Conservation (phyloP, 371 early-diverging fungal genomes). For the Entomophthora muscae region DNA sequence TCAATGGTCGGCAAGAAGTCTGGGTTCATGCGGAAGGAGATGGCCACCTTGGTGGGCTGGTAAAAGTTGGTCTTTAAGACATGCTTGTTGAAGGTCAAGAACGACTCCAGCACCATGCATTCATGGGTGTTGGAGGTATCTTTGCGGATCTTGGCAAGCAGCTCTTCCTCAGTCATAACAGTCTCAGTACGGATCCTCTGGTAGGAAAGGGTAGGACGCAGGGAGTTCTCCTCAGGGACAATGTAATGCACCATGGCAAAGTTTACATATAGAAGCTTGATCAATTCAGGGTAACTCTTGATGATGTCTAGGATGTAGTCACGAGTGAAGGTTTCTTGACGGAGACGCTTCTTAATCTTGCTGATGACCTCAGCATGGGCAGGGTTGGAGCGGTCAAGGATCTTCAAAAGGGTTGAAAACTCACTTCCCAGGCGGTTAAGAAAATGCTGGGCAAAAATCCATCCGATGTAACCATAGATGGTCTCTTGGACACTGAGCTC, state of each 20-base stretch:
- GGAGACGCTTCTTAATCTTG: constrained; percentile 93
- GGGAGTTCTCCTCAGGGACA: constrained; percentile 37
- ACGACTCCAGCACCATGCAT: constrained; percentile 84
- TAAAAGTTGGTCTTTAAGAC: no score
- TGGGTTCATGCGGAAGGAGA: constrained; percentile 93
- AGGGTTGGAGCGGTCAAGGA: constrained; percentile 62
- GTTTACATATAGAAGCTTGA: constrained; percentile 82
- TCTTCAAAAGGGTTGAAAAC: constrained; percentile 57
- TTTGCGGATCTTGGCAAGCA: constrained; percentile 66
- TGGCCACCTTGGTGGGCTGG: constrained; percentile 95
- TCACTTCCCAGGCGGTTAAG: constrained; percentile 91
- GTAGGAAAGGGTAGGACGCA: constrained; percentile 68
- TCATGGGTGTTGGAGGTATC: constrained; percentile 84
- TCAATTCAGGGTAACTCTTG: constrained; percentile 78
- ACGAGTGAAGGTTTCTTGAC: constrained; percentile 93
- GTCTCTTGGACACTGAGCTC: constrained; percentile 88
- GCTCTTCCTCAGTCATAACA: constrained; percentile 58
- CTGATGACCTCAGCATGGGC: constrained; percentile 79
- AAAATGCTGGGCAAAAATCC: constrained; percentile 96
- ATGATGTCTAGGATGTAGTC: constrained; percentile 94
- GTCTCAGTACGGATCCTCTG: constrained; percentile 75
- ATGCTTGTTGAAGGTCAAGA: constrained; percentile 88
- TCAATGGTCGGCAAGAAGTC: constrained; percentile 83
- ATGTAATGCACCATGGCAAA: constrained; percentile 91
- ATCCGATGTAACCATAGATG: constrained; percentile 85